These are phyloP conservation scores for Ricinus communis DNA, from an alignment of 345 rosid species.

Conservation along the genomic window DNA sequence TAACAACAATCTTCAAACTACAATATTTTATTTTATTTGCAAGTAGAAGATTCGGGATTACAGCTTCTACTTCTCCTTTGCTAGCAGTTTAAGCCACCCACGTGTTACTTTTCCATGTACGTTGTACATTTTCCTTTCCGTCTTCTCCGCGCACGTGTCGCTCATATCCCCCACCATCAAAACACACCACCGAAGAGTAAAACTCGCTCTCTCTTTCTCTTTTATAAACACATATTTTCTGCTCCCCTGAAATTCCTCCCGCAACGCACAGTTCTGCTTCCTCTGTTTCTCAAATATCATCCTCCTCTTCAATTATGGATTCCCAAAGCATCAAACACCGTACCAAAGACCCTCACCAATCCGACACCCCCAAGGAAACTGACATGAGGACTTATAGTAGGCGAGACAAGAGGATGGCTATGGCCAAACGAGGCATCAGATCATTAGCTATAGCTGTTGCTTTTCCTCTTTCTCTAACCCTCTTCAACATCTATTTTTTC, in stretches of 20 bases:
- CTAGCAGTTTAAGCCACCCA: slow-evolving; percentile 17
- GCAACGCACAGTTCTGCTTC: not conserved
- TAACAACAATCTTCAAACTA: too few relatives aligned
- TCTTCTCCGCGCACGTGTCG: slow-evolving; percentile 42
- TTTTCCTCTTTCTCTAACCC: slow-evolving; percentile 60
- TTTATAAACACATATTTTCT: not conserved
- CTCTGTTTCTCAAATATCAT: not conserved
- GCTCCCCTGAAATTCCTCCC: slow-evolving; percentile 25
- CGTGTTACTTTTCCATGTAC: slow-evolving; percentile 14
- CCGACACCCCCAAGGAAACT: slow-evolving; percentile 15
- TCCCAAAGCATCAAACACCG: slow-evolving; percentile 59
- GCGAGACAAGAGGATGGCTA: slow-evolving; percentile 42
- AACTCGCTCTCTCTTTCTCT: slow-evolving; percentile 3
- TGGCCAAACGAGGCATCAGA: slow-evolving; percentile 76
- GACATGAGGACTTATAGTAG: slow-evolving; percentile 11
- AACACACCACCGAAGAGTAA: not conserved
- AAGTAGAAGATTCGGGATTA: too few relatives aligned
- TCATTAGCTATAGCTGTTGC: slow-evolving; percentile 60
- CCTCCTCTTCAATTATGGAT: slow-evolving; percentile 36
- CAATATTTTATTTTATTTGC: too few relatives aligned
- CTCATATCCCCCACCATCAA: slow-evolving; percentile 9
- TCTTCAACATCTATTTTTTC: slow-evolving; percentile 46
- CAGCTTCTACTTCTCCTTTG: too few relatives aligned
- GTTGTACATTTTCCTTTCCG: slow-evolving; percentile 13
- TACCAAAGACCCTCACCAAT: slow-evolving; percentile 24